phyloP scores from a whole-genome alignment of 371 early-diverging fungal genomes.

The Polyrhizophydium stewartii region DNA sequence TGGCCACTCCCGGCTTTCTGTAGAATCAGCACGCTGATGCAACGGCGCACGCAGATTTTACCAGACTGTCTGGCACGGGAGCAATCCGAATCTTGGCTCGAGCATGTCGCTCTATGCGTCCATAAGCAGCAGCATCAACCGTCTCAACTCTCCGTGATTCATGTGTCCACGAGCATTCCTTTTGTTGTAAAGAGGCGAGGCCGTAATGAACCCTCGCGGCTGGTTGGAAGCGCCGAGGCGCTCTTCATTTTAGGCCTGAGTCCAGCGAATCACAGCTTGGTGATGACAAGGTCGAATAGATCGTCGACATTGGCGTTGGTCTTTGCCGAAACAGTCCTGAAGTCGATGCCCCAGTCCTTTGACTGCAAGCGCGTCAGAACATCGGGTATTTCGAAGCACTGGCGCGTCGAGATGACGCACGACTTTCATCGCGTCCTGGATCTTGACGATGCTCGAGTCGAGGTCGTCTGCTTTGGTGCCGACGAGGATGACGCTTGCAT shows the following conservation, averaged over 20 bases:
- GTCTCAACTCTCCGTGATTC: too few species aligned
- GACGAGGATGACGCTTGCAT: slow-evolving; percentile 32
- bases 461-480: slow-evolving; percentile 48
- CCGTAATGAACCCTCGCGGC: too few species aligned
- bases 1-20: not conserved
- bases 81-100: not conserved
- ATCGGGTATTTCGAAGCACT: not conserved
- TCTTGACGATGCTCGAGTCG: slow-evolving; percentile 32
- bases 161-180: too few species aligned
- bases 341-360: slow-evolving; percentile 41
- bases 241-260: too few species aligned
- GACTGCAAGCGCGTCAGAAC: slow-evolving; percentile 17
- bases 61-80: slow-evolving; percentile 11
- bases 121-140: not conserved
- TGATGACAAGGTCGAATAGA: slow-evolving; percentile 30
- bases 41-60: slow-evolving; percentile 7
- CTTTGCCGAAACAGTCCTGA: slow-evolving; percentile 40
- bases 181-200: too few species aligned
- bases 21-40: too few species aligned
- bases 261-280: too few species aligned
- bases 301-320: slow-evolving; percentile 38
- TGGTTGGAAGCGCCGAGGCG: too few species aligned
- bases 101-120: slow-evolving; percentile 1
- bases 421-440: slow-evolving; percentile 38
- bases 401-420: slow-evolving; percentile 3